Conservation (phyloP, 305 asterid species). For the Solanum hybrid region DNA sequence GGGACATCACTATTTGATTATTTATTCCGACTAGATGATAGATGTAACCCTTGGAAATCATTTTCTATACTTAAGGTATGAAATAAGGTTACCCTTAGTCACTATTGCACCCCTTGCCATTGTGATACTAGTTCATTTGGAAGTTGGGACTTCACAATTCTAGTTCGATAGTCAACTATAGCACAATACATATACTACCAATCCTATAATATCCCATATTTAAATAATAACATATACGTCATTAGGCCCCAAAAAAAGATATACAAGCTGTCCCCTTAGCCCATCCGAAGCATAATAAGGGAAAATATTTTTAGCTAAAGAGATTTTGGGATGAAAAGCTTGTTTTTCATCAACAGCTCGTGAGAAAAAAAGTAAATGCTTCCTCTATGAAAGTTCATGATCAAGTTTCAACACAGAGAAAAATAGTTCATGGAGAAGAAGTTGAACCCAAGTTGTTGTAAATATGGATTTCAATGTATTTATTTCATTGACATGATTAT, state of each 20-base stretch:
- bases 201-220: not conserved
- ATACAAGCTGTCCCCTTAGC: not conserved
- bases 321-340: not conserved
- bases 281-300: not conserved
- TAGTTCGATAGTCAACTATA: not conserved
- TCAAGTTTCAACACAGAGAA: not conserved
- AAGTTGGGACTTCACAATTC: not conserved
- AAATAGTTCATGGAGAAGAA: not conserved
- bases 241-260: not conserved
- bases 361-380: not conserved
- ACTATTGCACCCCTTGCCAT: not conserved
- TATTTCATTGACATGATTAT: not conserved
- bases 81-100: not conserved
- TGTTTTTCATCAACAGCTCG: not conserved
- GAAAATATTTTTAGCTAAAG: not conserved
- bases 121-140: not conserved
- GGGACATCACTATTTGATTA: not conserved
- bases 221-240: not conserved
- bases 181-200: not conserved
- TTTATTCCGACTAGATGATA: not conserved
- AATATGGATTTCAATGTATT: not conserved
- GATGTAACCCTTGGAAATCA: not conserved
- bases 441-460: not conserved
- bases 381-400: not conserved
- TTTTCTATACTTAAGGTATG: not conserved